Percentiles rank a stretch among this genome's conserved stretches.
Evolutionary conservation across 345 rosid species (phyloP).

Genomic region (Turritis glabra): DNA sequence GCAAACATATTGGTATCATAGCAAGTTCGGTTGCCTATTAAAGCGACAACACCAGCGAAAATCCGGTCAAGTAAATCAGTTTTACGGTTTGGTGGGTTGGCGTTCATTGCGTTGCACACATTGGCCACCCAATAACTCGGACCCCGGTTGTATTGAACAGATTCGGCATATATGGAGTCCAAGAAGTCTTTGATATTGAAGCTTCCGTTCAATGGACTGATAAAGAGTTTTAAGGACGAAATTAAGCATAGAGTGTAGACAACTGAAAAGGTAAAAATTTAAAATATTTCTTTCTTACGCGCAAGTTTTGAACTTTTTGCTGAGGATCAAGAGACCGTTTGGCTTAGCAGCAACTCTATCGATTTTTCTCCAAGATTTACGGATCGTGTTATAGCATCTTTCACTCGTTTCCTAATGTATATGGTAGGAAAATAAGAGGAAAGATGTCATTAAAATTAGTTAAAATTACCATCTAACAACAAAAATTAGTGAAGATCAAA

Average conservation of each 20-base stretch:
- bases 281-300: conserved; percentile 14
- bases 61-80: conserved; percentile 38
- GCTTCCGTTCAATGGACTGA: conserved; percentile 38
- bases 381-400: conserved; percentile 56
- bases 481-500: background rate
- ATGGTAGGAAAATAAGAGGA: background rate
- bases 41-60: conserved; percentile 38
- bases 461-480: background rate
- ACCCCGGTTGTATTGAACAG: conserved; percentile 53
- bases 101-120: conserved; percentile 47
- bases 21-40: conserved; percentile 26
- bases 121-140: conserved; percentile 31
- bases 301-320: conserved; percentile 69
- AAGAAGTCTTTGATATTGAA: conserved; percentile 33
- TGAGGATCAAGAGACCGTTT: conserved; percentile 51
- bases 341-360: conserved; percentile 51
- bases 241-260: background rate
- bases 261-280: background rate
- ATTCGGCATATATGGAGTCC: conserved; percentile 1
- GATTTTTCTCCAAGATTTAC: conserved; percentile 58
- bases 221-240: background rate
- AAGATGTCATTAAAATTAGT: background rate
- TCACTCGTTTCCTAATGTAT: conserved; percentile 51
- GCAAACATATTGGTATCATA: conserved; percentile 21
- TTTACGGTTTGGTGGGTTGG: conserved; percentile 21